A percentile compares a stretch with the other conserved stretches of the same genome.
These are phyloP conservation scores for Pichia exigua DNA, from an alignment of 805 yeast genomes.

Conservation along the genomic window DNA sequence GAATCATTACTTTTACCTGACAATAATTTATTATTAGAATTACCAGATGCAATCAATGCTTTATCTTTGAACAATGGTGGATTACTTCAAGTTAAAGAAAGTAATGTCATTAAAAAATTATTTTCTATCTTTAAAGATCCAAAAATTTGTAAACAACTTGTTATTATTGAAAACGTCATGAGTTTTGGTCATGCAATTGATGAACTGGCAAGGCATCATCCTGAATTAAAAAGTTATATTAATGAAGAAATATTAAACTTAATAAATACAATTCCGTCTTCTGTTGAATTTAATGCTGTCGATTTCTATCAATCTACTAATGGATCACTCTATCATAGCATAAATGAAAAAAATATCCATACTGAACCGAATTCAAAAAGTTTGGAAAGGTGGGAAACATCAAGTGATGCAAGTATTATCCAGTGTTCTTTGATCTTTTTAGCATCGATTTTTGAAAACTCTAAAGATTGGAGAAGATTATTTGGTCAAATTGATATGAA, in stretches of 20 bases:
- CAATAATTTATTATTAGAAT: slow-evolving; percentile 47
- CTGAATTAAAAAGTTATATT: slow-evolving; percentile 57
- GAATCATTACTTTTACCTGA: slow-evolving; percentile 47
- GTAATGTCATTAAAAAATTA: slow-evolving; percentile 32
- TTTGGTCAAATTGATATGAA: slow-evolving; percentile 32
- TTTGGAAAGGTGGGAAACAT: slow-evolving; percentile 47
- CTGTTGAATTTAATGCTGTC: slow-evolving; percentile 33
- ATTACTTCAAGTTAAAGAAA: slow-evolving; percentile 42
- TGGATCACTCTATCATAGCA: slow-evolving; percentile 33
- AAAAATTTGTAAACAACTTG: slow-evolving; percentile 45
- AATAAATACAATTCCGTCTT: slow-evolving; percentile 37
- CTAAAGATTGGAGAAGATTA: slow-evolving; percentile 38
- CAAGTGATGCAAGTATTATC: slow-evolving; percentile 36
- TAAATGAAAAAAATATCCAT: slow-evolving; percentile 34
- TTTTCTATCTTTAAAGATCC: slow-evolving; percentile 44
- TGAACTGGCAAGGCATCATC: slow-evolving; percentile 77
- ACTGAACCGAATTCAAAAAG: slow-evolving; percentile 34
- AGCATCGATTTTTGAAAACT: slow-evolving; percentile 45
- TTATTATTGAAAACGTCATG: slow-evolving; percentile 44
- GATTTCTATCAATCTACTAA: slow-evolving; percentile 36
- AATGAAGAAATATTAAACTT: slow-evolving; percentile 38
- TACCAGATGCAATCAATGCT: slow-evolving; percentile 78
- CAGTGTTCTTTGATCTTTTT: slow-evolving; percentile 46
- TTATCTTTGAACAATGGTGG: slow-evolving; percentile 74
- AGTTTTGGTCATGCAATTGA: slow-evolving; percentile 65